phyloP scores from a whole-genome alignment of 257 asterid species.

The Nemophila menziesii region DNA sequence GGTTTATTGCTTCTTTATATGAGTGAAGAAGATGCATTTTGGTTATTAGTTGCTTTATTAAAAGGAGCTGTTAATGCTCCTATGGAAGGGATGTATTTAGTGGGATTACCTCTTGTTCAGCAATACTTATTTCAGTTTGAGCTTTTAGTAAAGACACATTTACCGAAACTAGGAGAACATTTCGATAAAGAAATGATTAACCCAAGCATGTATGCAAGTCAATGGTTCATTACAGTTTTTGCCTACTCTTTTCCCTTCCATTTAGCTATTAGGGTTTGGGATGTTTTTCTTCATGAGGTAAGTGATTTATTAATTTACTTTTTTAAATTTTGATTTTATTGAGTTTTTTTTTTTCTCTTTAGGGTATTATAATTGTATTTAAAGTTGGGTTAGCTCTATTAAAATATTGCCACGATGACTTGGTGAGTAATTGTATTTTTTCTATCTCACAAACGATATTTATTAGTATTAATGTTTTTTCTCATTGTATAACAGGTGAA shows the following conservation, averaged over 20 bases:
- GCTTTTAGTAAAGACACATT: slow-evolving; percentile 43
- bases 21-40: slow-evolving; percentile 99
- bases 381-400: slow-evolving; percentile 87
- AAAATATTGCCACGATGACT: slow-evolving; percentile 86
- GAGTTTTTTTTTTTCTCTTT: slow-evolving; percentile 11
- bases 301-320: slow-evolving; percentile 15
- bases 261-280: slow-evolving; percentile 97
- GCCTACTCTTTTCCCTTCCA: slow-evolving; percentile 94
- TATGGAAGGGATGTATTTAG: slow-evolving; percentile 98
- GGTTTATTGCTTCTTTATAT: slow-evolving; percentile 94
- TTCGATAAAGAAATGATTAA: slow-evolving; percentile 81
- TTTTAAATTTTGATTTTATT: slow-evolving; percentile 8
- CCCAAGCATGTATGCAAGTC: slow-evolving; percentile 99
- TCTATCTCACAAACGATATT: slow-evolving; percentile 6
- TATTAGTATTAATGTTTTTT: slow-evolving; percentile 4
- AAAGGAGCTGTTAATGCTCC: slow-evolving; percentile 99
- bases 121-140: slow-evolving; percentile 86
- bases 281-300: slow-evolving; percentile 93
- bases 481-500: slow-evolving; percentile 42
- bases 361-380: slow-evolving; percentile 88
- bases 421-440: slow-evolving; percentile 53
- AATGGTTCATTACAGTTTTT: slow-evolving; percentile 98
- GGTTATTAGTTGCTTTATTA: slow-evolving; percentile 96
- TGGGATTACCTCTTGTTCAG: slow-evolving; percentile 97
- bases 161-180: slow-evolving; percentile 89